These are phyloP conservation scores for Aspergillus sparsus DNA, from an alignment of 495 filamentous ascomycete genomes.

Conservation along the genomic window DNA sequence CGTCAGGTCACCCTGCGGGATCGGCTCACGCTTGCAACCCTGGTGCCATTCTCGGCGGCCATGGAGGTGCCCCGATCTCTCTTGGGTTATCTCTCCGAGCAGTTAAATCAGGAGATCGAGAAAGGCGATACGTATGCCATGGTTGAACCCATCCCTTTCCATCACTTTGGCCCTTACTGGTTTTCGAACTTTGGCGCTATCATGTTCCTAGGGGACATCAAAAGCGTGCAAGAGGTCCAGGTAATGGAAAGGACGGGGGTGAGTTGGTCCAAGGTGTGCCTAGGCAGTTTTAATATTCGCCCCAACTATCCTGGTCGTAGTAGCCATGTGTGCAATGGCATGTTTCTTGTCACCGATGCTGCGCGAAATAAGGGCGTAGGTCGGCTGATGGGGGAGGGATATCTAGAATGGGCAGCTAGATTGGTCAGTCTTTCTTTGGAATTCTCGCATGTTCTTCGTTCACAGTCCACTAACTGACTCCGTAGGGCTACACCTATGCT, in stretches of 20 bases:
- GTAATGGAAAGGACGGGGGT: conserved; percentile 56
- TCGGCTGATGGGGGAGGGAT: conserved; percentile 88
- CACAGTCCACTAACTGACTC: conserved; percentile 9
- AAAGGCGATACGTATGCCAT: conserved; percentile 97
- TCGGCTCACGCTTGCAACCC: conserved; percentile 83
- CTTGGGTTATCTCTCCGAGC: conserved; percentile 76
- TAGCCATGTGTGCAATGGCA: conserved; percentile 95
- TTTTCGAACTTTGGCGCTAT: conserved; percentile 93
- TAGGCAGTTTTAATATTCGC: conserved; percentile 96
- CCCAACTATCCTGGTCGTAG: conserved; percentile 96
- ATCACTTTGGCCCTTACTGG: conserved; percentile 86
- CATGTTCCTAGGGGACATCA: conserved; percentile 85
- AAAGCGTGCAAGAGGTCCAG: conserved; percentile 60
- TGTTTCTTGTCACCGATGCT: conserved; percentile 89
- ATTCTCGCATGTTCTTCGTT: neutral
- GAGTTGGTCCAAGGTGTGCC: conserved; percentile 82
- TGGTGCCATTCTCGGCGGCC: conserved; percentile 80
- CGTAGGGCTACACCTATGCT: conserved; percentile 85
- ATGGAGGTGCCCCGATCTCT: conserved; percentile 73
- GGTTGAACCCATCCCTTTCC: conserved; percentile 72
- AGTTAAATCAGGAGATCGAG: conserved; percentile 93
- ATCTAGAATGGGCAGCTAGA: conserved; percentile 91
- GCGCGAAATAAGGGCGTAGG: conserved; percentile 89
- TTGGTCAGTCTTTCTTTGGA: conserved; percentile 53
- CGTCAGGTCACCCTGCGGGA: conserved; percentile 89